Percentiles rank a stretch among this genome's conserved stretches.
phyloP scores from a whole-genome alignment of 1,139 yeast species.

The Magnusiomyces fungicola region DNA sequence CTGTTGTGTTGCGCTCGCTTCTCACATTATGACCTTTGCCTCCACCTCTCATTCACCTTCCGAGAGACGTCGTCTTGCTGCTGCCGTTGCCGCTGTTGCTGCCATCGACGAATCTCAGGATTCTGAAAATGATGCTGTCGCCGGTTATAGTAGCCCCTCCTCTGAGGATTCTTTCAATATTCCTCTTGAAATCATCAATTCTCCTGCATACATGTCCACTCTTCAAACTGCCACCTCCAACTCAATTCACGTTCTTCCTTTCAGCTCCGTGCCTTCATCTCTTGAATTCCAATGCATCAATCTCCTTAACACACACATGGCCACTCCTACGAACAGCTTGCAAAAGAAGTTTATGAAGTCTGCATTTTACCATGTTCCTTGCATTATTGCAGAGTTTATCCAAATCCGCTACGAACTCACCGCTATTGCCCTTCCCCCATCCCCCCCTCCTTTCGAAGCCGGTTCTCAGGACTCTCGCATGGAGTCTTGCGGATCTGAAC shows the following conservation, averaged over 20 bases:
- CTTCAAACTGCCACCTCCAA: not conserved
- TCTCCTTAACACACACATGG: slow-evolving; percentile 31
- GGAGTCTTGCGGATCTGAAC: slow-evolving; percentile 5
- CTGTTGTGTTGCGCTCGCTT: slow-evolving; percentile 67
- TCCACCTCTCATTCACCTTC: slow-evolving; percentile 24
- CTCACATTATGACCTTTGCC: slow-evolving; percentile 46
- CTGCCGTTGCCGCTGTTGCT: slow-evolving; percentile 1
- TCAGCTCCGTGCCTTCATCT: slow-evolving; percentile 8
- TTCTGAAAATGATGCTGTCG: not conserved
- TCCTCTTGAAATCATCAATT: not conserved
- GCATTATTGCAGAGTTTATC: slow-evolving; percentile 26
- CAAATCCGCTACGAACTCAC: slow-evolving; percentile 20
- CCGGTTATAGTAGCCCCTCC: not conserved
- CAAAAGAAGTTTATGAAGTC: slow-evolving; percentile 33
- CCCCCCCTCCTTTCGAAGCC: slow-evolving; percentile 26
- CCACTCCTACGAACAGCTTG: slow-evolving; percentile 32
- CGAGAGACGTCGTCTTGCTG: not conserved
- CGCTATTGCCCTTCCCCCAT: slow-evolving; percentile 20
- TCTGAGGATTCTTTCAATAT: not conserved
- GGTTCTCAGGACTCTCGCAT: slow-evolving; percentile 13
- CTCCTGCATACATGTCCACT: not conserved
- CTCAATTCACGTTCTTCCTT: slow-evolving; percentile 1
- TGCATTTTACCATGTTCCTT: slow-evolving; percentile 26
- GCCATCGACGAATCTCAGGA: not conserved
- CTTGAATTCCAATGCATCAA: slow-evolving; percentile 14